phyloP scores from a whole-genome alignment of 768 basidiomycete genomes.

The Lenzites betulinus region DNA sequence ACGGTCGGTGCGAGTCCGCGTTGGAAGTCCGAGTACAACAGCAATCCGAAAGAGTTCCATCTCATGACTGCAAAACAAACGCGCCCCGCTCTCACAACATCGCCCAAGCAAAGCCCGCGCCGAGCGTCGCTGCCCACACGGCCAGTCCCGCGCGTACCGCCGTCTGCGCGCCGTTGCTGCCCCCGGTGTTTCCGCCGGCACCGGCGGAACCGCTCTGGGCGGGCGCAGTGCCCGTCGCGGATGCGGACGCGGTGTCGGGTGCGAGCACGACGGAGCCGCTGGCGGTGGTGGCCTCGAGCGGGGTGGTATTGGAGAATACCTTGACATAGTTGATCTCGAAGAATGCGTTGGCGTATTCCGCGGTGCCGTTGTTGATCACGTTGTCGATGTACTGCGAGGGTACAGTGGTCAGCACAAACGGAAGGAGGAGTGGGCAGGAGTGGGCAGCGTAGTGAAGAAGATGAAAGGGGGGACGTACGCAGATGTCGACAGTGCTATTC shows the following conservation, averaged over 20 bases:
- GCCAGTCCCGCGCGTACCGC: not conserved
- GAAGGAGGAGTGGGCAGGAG: too few species aligned
- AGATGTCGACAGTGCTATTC: constrained; percentile 38
- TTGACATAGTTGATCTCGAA: constrained; percentile 65
- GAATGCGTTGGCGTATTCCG: constrained; percentile 48
- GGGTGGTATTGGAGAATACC: constrained; percentile 40
- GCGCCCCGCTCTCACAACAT: constrained; percentile 1
- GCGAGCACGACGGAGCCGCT: constrained; percentile 9
- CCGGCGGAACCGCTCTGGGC: not conserved
- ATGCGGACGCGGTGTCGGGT: constrained; percentile 8
- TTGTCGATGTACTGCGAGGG: constrained; percentile 51
- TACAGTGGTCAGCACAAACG: too few species aligned
- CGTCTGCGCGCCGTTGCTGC: not conserved
- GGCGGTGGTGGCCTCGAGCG: constrained; percentile 9
- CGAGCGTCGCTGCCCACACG: constrained; percentile 8
- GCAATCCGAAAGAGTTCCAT: not conserved
- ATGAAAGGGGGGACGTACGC: constrained; percentile 15
- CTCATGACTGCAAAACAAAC: not conserved
- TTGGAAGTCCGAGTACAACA: not conserved
- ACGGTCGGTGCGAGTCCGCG: too few species aligned
- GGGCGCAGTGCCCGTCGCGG: not conserved
- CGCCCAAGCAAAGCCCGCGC: constrained; percentile 12
- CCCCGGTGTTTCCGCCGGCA: not conserved
- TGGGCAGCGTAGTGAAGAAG: not conserved
- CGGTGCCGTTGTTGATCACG: constrained; percentile 47